These are phyloP conservation scores for Colletotrichum navitas DNA, from an alignment of 2,329 filamentous ascomycete species.

Conservation along the genomic window DNA sequence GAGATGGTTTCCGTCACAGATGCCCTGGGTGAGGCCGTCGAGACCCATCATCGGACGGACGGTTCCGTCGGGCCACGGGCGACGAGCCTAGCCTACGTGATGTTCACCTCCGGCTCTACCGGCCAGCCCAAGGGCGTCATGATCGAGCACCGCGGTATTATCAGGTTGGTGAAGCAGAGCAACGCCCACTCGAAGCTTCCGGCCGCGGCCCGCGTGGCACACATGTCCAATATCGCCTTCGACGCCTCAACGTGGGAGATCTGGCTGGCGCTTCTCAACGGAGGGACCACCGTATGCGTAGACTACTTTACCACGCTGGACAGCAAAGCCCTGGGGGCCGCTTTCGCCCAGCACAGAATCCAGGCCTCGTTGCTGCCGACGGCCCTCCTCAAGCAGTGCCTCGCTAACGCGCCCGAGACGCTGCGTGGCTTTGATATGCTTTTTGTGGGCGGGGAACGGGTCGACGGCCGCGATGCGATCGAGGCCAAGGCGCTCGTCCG, in stretches of 20 bases:
- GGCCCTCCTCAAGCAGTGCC: conserved; percentile 10
- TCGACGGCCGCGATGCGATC: conserved; percentile 7
- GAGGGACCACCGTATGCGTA: not conserved
- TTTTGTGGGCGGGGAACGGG: not conserved
- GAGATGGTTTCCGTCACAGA: not conserved
- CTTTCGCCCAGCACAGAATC: not conserved
- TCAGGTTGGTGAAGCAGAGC: conserved; percentile 6
- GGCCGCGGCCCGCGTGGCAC: not conserved
- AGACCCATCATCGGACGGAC: not conserved
- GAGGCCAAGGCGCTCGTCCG: not conserved
- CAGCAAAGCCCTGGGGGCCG: conserved; percentile 4
- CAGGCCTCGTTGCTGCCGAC: conserved; percentile 5
- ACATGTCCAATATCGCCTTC: conserved; percentile 10
- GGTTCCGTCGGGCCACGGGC: not conserved
- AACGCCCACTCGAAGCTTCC: conserved; percentile 1
- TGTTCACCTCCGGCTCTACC: conserved; percentile 18
- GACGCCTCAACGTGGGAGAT: conserved; percentile 19
- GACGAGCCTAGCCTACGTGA: conserved; percentile 10
- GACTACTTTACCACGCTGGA: conserved; percentile 14
- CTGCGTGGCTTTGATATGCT: not conserved
- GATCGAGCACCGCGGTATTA: conserved; percentile 16
- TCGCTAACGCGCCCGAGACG: not conserved
- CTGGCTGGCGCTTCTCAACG: conserved; percentile 3
- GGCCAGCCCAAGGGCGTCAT: conserved; percentile 8
- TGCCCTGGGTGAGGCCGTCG: not conserved